Evolutionary conservation across 345 rosid species (phyloP).

Genomic region (Lagerstroemia speciosa): DNA sequence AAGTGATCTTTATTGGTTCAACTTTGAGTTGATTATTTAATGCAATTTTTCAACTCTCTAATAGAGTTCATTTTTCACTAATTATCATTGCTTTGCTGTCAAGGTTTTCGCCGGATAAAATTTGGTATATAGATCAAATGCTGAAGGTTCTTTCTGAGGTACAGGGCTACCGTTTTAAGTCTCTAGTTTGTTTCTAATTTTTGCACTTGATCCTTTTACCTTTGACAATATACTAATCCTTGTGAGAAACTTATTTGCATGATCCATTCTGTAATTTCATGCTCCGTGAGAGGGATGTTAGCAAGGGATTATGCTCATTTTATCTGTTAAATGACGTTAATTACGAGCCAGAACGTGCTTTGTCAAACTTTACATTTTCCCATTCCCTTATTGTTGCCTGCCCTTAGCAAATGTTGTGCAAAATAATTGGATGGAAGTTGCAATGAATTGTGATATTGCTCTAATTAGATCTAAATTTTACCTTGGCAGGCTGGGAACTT

Average conservation of each 20-base stretch:
- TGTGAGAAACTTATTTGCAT: neutral
- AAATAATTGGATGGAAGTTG: neutral
- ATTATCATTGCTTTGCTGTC: slow-evolving; percentile 3
- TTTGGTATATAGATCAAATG: slow-evolving; percentile 99
- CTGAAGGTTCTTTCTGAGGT: slow-evolving; percentile 98
- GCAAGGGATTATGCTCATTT: neutral
- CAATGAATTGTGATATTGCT: neutral
- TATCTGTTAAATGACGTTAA: neutral
- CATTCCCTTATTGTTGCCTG: neutral
- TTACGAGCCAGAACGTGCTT: neutral
- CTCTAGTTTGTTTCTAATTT: neutral
- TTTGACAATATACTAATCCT: neutral
- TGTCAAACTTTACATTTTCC: neutral
- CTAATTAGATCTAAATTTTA: slow-evolving; percentile 8
- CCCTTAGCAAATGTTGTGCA: neutral
- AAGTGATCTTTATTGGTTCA: neutral
- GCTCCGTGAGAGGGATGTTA: neutral
- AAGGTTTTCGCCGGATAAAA: slow-evolving; percentile 95
- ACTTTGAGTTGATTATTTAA: neutral
- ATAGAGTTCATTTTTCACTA: neutral
- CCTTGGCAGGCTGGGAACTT: slow-evolving; percentile 92
- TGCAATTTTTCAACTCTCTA: neutral
- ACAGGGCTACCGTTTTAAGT: slow-evolving; percentile 16
- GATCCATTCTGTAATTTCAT: too few species aligned
- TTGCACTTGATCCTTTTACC: neutral